Evolutionary conservation across 768 basidiomycete species (phyloP).

Genomic region (Royoungia palumana): DNA sequence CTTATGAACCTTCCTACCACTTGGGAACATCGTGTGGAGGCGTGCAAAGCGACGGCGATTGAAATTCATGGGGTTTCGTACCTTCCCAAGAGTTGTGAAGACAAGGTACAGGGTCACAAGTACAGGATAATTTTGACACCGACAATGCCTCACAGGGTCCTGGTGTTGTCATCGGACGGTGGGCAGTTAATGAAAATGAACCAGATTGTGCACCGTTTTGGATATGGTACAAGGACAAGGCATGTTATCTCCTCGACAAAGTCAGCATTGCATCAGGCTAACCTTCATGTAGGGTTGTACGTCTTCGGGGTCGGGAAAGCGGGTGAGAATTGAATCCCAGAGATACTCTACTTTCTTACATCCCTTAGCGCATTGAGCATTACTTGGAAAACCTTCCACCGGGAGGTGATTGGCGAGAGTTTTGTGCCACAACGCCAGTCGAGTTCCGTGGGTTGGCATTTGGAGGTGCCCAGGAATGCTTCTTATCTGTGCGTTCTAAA

Average conservation of each 20-base stretch:
- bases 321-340: slow-evolving; percentile 10
- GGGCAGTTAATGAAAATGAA: slow-evolving; percentile 25
- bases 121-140: background rate
- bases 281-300: slow-evolving; percentile 22
- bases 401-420: slow-evolving; percentile 29
- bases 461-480: slow-evolving; percentile 21
- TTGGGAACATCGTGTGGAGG: slow-evolving; percentile 21
- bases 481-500: slow-evolving; percentile 18
- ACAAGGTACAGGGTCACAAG: slow-evolving; percentile 13
- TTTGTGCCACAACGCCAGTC: slow-evolving; percentile 34
- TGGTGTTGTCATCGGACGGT: slow-evolving; percentile 22
- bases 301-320: slow-evolving; percentile 21
- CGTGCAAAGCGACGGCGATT: slow-evolving; percentile 23
- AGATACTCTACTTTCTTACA: background rate
- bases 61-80: slow-evolving; percentile 22
- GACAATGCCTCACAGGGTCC: slow-evolving; percentile 13
- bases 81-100: slow-evolving; percentile 21
- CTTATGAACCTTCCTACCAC: slow-evolving; percentile 26
- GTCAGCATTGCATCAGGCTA: background rate
- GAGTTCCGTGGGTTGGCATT: slow-evolving; percentile 26
- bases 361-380: slow-evolving; percentile 29
- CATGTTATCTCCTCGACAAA: background rate
- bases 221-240: slow-evolving; percentile 30
- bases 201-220: slow-evolving; percentile 27
- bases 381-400: slow-evolving; percentile 26